phyloP scores from a whole-genome alignment of 2,329 filamentous ascomycete species.

The Byssochlamys sp. region DNA sequence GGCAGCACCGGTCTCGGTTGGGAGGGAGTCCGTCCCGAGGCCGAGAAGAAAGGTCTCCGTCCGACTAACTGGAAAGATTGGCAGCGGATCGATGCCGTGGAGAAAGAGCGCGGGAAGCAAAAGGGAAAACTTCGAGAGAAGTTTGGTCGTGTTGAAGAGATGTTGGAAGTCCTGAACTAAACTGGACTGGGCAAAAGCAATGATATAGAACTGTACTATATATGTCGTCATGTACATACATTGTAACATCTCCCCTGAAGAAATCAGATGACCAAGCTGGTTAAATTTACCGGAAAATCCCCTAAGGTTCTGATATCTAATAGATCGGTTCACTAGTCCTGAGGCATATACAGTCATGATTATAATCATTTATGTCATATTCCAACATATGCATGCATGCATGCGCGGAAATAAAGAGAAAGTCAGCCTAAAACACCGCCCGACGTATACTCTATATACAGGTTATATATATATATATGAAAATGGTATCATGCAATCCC shows the following conservation, averaged over 20 bases:
- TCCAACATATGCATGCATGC: no score
- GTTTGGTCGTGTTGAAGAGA: conserved; percentile 47
- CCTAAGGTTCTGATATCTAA: no score
- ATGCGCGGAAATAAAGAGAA: no score
- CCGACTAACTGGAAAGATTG: conserved; percentile 77
- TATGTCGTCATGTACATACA: background rate
- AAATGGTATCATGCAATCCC: no score
- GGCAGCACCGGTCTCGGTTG: conserved; percentile 53
- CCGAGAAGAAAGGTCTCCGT: conserved; percentile 45
- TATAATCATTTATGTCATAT: no score
- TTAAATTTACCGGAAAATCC: no score
- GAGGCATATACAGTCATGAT: no score
- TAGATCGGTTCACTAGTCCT: no score
- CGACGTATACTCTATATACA: no score
- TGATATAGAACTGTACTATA: background rate
- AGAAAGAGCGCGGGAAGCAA: conserved; percentile 55
- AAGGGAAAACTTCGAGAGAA: conserved; percentile 72
- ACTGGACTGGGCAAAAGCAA: background rate
- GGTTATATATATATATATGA: no score
- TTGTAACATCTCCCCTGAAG: background rate
- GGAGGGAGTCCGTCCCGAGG: conserved; percentile 61
- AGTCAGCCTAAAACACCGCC: no score
- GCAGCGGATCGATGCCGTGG: conserved; percentile 71
- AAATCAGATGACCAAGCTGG: background rate
- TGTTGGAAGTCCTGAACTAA: conserved; percentile 38